phyloP scores from a whole-genome alignment of 177 flowering plant species.

The Vitis hybrid region DNA sequence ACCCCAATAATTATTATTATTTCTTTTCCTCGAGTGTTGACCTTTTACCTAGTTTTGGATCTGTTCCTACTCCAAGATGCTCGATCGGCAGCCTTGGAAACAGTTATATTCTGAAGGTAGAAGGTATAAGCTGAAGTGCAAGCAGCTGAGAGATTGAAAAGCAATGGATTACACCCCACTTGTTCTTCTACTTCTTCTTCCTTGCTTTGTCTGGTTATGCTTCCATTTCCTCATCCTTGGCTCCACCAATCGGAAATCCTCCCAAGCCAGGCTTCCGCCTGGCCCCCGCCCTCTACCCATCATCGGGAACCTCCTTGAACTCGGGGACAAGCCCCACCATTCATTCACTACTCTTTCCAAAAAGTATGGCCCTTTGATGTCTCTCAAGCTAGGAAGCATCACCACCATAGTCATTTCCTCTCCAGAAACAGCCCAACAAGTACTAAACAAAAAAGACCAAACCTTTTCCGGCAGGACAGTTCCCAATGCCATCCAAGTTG shows the following conservation, averaged over 20 bases:
- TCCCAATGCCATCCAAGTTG: conserved; percentile 1
- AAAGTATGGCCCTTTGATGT: conserved; percentile 20
- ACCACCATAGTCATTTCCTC: conserved; percentile 18
- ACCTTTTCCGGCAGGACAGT: conserved; percentile 5
- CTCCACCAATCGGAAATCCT: not conserved
- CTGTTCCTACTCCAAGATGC: no score
- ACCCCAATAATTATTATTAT: no score
- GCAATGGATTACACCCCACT: no score
- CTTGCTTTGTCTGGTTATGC: not conserved
- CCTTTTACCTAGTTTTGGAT: no score
- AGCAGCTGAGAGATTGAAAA: no score
- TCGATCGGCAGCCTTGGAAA: no score
- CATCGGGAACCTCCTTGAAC: conserved; percentile 20
- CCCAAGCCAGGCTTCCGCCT: no score
- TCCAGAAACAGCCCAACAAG: conserved; percentile 7
- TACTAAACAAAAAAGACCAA: conserved; percentile 9
- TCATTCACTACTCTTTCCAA: conserved; percentile 11
- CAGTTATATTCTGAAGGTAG: no score
- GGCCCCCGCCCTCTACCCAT: conserved; percentile 17
- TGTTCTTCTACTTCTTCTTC: no score
- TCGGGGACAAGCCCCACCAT: conserved; percentile 13
- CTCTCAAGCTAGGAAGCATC: conserved; percentile 10
- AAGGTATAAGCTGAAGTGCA: no score
- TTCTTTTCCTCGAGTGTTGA: no score
- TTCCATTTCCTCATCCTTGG: not conserved